A percentile compares a stretch with the other conserved stretches of the same genome.
phyloP scores from a whole-genome alignment of 139 green algal genomes.

The Eudorina sp. region DNA sequence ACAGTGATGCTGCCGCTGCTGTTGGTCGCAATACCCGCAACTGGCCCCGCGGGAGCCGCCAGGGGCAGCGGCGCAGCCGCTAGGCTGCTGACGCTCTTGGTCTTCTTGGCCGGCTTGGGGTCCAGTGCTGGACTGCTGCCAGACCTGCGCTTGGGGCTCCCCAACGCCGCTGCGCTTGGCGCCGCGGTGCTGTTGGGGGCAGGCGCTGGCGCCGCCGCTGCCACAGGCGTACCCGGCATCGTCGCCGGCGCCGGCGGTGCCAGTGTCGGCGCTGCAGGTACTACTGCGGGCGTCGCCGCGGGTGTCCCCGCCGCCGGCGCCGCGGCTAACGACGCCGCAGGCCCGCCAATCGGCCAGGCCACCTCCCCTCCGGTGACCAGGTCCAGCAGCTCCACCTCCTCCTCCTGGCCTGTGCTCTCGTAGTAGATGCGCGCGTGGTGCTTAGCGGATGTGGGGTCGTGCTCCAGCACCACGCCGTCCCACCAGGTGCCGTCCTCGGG shows the following conservation, averaged over 20 bases:
- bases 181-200: background rate
- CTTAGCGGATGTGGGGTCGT: background rate
- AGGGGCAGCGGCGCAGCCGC: background rate
- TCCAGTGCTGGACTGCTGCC: slow-evolving; percentile 21
- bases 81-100: slow-evolving; percentile 40
- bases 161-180: background rate
- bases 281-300: background rate
- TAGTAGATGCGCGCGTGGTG: slow-evolving; percentile 37
- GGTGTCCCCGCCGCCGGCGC: background rate
- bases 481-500: slow-evolving; percentile 47
- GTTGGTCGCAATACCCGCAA: background rate
- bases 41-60: background rate
- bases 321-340: background rate
- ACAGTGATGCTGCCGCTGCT: background rate
- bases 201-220: background rate
- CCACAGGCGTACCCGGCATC: background rate
- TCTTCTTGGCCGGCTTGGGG: slow-evolving; percentile 22
- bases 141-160: slow-evolving; percentile 15
- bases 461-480: slow-evolving; percentile 35
- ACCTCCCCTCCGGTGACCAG: slow-evolving; percentile 43
- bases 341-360: slow-evolving; percentile 16
- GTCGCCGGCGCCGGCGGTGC: background rate
- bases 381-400: slow-evolving; percentile 35
- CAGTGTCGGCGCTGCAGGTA: background rate
- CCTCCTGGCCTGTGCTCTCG: slow-evolving; percentile 38